Evolutionary conservation across 2,329 filamentous ascomycete genomes (phyloP).

Genomic region (Chrysosporium keratinophilum): DNA sequence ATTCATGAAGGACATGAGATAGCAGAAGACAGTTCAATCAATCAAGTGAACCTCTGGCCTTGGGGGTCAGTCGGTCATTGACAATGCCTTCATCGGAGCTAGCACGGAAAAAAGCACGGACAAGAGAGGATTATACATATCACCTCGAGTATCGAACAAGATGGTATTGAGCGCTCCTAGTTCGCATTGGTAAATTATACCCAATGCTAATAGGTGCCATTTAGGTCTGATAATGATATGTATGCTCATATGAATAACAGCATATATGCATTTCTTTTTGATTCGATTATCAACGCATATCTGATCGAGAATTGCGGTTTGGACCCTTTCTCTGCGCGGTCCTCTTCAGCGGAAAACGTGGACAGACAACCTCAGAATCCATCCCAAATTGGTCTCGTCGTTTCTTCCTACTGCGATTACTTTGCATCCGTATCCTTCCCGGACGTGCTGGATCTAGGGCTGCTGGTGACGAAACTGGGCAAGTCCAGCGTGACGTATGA

Average conservation of each 20-base stretch:
- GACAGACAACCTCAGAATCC: constrained; percentile 24
- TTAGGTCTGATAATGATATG: constrained; percentile 87
- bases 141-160: constrained; percentile 72
- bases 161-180: constrained; percentile 47
- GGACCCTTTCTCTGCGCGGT: constrained; percentile 59
- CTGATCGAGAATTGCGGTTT: constrained; percentile 69
- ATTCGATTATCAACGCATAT: constrained; percentile 82
- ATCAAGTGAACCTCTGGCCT: too few species aligned
- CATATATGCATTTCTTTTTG: constrained; percentile 76
- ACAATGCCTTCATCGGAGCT: constrained; percentile 23
- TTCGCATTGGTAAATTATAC: background rate
- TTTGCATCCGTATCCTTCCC: constrained; percentile 75
- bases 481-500: constrained; percentile 85
- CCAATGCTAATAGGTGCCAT: background rate
- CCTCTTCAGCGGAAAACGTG: constrained; percentile 6
- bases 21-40: too few species aligned
- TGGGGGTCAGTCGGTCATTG: too few species aligned
- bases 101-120: constrained; percentile 50
- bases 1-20: too few species aligned
- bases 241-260: constrained; percentile 90
- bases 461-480: constrained; percentile 75
- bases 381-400: constrained; percentile 68
- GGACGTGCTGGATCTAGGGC: constrained; percentile 65
- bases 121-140: constrained; percentile 62
- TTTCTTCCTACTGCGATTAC: constrained; percentile 76